A percentile compares a stretch with the other conserved stretches of the same genome.
Evolutionary conservation across 306 rosid species (phyloP).

Genomic region (Mimosa pudica): DNA sequence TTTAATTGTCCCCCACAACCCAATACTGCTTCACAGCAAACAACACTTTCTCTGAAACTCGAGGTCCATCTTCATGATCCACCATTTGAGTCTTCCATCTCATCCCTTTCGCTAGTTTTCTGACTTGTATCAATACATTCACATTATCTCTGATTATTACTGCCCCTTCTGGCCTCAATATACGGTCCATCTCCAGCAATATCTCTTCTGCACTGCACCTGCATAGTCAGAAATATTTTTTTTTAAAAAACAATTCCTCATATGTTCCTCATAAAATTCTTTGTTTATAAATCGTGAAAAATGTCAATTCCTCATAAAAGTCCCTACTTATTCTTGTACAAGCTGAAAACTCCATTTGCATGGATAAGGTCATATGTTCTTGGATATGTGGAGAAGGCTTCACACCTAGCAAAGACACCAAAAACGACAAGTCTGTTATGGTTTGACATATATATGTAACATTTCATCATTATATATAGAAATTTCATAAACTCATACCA

Average conservation of each 20-base stretch:
- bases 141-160: constrained; percentile 8
- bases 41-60: constrained; percentile 2
- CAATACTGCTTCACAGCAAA: constrained; percentile 20
- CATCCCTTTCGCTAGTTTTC: constrained; percentile 5
- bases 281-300: neutral
- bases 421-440: neutral
- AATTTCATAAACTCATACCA: constrained; percentile 39
- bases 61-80: constrained; percentile 18
- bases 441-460: neutral
- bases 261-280: too few relatives aligned
- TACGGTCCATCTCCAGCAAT: constrained; percentile 21
- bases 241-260: too few relatives aligned
- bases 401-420: constrained; percentile 8
- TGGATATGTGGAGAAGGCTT: constrained; percentile 24
- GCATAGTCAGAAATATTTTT: too few relatives aligned
- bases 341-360: constrained; percentile 23
- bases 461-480: neutral
- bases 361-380: constrained; percentile 20
- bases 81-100: constrained; percentile 6
- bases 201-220: constrained; percentile 17
- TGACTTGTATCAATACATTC: neutral
- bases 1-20: neutral
- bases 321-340: constrained; percentile 3
- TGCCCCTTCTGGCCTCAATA: constrained; percentile 23
- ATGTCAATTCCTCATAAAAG: neutral